Conservation (phyloP, 192 early-diverging fungal genomes). For the Backusella tuberculispora region DNA sequence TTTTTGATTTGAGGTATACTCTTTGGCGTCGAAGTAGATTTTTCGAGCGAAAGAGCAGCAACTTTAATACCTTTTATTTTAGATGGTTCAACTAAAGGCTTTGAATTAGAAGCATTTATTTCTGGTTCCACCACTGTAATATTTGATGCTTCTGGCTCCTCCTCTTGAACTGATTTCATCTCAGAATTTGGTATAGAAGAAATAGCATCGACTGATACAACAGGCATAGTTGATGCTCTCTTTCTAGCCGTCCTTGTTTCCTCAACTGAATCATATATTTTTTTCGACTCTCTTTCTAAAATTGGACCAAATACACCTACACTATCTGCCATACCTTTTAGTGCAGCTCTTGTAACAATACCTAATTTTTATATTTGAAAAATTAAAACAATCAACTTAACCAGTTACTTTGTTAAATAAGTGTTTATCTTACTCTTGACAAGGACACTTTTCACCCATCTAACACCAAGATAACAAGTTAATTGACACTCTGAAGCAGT, state of each 20-base stretch:
- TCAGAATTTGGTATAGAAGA: not conserved
- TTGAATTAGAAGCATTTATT: not conserved
- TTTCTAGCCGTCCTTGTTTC: not conserved
- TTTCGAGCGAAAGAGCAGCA: not conserved
- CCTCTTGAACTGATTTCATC: not conserved
- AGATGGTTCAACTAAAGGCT: not conserved
- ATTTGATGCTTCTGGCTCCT: not conserved
- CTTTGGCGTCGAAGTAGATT: not conserved
- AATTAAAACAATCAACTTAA: not conserved
- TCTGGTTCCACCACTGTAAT: not conserved
- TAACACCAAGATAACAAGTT: constrained; percentile 60
- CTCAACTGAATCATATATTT: constrained; percentile 10
- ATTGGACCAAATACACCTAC: constrained; percentile 49
- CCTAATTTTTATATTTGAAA: constrained; percentile 26
- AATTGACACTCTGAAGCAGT: constrained; percentile 59
- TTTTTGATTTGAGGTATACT: not conserved
- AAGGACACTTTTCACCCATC: constrained; percentile 71
- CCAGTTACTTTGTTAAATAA: not conserved
- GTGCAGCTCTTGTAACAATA: constrained; percentile 61
- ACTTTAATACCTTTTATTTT: not conserved
- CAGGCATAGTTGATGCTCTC: not conserved
- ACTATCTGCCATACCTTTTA: constrained; percentile 63
- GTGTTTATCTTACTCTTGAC: constrained; percentile 52
- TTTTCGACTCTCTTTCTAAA: constrained; percentile 48
- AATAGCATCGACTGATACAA: not conserved